These are phyloP conservation scores for Thelonectria rubi DNA, from an alignment of 2,329 filamentous ascomycete genomes.

Conservation along the genomic window DNA sequence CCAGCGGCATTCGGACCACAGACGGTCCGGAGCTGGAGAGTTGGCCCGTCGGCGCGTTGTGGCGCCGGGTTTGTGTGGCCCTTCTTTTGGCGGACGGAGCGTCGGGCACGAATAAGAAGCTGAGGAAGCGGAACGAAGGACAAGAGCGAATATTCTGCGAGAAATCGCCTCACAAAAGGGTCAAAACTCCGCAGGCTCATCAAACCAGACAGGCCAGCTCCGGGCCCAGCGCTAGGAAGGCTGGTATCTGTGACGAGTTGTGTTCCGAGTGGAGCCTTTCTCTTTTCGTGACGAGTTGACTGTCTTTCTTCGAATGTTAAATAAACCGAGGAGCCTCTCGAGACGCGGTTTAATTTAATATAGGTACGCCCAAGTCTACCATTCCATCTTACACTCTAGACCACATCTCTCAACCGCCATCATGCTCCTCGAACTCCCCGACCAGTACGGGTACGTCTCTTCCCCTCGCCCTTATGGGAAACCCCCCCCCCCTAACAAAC, in stretches of 20 bases:
- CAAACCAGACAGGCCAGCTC: no score
- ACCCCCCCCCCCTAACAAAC: slow-evolving; percentile 8
- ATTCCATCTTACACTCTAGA: neutral
- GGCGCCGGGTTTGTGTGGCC: neutral
- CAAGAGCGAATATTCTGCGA: no score
- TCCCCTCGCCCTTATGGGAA: neutral
- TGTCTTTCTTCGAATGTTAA: no score
- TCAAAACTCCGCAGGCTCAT: no score
- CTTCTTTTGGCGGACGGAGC: neutral
- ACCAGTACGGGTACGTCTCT: slow-evolving; percentile 59
- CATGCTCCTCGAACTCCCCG: slow-evolving; percentile 58
- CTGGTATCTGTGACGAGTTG: no score
- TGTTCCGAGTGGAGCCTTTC: no score
- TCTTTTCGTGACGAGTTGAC: no score
- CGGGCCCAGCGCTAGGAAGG: no score
- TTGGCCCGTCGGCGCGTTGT: slow-evolving; percentile 35
- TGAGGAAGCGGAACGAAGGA: no score
- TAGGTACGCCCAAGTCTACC: no score
- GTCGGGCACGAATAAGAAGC: neutral
- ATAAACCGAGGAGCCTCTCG: neutral
- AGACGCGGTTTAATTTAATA: no score
- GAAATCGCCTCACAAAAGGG: no score
- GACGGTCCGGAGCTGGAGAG: slow-evolving; percentile 23
- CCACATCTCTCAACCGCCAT: slow-evolving; percentile 33
- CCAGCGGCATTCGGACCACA: neutral